Conservation (phyloP, 352 stramenopile species). For the Globisporangium megalacanthum region DNA sequence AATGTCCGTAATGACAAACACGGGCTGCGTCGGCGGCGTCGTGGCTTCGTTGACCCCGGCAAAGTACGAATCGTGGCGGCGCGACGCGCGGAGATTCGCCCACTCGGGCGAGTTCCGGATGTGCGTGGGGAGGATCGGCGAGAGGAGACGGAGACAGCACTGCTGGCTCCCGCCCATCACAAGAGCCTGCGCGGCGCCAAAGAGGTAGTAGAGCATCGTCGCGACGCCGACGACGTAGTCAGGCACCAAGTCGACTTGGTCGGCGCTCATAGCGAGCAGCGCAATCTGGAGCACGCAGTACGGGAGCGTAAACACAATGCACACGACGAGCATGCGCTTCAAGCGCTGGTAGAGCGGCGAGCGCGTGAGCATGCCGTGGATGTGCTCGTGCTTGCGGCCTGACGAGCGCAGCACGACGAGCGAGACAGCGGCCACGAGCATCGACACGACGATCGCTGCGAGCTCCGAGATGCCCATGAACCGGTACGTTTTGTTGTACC, state of each 20-base stretch:
- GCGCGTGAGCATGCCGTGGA: constrained; percentile 58
- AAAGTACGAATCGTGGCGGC: constrained; percentile 24
- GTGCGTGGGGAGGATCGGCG: constrained; percentile 26
- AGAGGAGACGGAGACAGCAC: constrained; percentile 54
- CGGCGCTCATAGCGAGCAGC: constrained; percentile 11
- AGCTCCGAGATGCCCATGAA: constrained; percentile 56
- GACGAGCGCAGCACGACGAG: constrained; percentile 36
- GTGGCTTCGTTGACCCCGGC: too few species aligned
- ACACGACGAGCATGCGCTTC: constrained; percentile 61
- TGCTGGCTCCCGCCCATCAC: constrained; percentile 56
- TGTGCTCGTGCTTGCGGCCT: constrained; percentile 62
- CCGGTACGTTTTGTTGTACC: constrained; percentile 45
- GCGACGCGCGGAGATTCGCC: constrained; percentile 37
- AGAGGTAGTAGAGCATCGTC: constrained; percentile 56
- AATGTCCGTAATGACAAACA: constrained; percentile 85
- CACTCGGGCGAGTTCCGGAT: too few species aligned
- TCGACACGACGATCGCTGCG: constrained; percentile 35
- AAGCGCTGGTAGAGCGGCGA: constrained; percentile 63
- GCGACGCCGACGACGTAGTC: constrained; percentile 20
- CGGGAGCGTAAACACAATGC: constrained; percentile 54
- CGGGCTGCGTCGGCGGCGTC: constrained; percentile 15
- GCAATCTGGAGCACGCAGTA: constrained; percentile 67
- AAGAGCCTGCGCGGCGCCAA: constrained; percentile 45
- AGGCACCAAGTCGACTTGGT: constrained; percentile 36
- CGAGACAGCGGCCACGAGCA: constrained; percentile 35